Evolutionary conservation across 768 basidiomycete genomes (phyloP).

Genomic region (Trametes elegans): DNA sequence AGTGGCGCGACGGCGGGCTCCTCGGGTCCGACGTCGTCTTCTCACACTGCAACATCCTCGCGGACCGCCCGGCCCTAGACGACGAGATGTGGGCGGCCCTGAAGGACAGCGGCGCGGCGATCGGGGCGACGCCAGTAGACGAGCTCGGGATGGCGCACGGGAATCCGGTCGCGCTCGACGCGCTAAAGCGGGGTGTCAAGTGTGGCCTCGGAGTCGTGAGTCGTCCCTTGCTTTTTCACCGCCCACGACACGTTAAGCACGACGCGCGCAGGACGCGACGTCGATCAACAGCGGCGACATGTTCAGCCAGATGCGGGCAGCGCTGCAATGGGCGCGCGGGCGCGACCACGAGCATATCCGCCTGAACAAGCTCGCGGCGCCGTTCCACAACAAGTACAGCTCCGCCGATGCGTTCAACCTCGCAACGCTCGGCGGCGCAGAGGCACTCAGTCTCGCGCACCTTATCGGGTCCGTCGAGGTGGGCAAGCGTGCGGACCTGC

Average conservation of each 20-base stretch:
- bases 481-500: conserved; percentile 32
- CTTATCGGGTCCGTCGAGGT: conserved; percentile 31
- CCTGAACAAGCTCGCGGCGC: conserved; percentile 12
- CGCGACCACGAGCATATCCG: conserved; percentile 23
- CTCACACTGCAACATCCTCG: conserved; percentile 30
- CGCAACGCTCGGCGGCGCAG: conserved; percentile 32
- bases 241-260: too few species aligned
- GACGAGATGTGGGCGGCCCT: conserved; percentile 30
- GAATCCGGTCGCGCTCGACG: conserved; percentile 28
- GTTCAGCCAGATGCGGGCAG: conserved; percentile 31
- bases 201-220: conserved; percentile 30
- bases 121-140: conserved; percentile 30
- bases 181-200: conserved; percentile 29
- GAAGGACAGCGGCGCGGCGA: conserved; percentile 26
- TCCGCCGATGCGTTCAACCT: conserved; percentile 29
- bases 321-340: conserved; percentile 29
- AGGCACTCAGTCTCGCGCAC: conserved; percentile 25
- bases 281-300: conserved; percentile 32
- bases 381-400: conserved; percentile 23
- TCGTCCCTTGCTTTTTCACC: too few species aligned
- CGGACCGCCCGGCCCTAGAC: conserved; percentile 22
- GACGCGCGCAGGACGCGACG: conserved; percentile 24
- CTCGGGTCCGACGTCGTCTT: conserved; percentile 30
- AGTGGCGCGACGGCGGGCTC: conserved; percentile 26
- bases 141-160: conserved; percentile 35